Percentiles rank a stretch among this genome's conserved stretches.
Conservation (phyloP, 202 grass and related monocot species). For the Brachypodium distachyon region DNA sequence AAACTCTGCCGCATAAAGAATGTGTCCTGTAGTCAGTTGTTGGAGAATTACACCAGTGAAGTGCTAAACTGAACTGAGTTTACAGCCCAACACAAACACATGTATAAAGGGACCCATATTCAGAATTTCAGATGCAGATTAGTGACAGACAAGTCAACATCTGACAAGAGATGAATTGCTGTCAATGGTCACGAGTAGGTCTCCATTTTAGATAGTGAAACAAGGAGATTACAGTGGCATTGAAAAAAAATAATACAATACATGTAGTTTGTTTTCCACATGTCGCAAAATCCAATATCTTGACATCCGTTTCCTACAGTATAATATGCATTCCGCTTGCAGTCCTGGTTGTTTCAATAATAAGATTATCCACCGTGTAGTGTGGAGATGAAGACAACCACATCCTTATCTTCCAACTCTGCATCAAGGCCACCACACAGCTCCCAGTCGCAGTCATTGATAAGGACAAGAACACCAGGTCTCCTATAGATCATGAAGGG, state of each 20-base stretch:
- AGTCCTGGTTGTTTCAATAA: background rate
- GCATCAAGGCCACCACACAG: conserved; percentile 69
- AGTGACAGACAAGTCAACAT: background rate
- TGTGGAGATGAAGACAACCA: conserved; percentile 84
- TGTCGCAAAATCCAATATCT: background rate
- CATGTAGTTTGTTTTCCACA: background rate
- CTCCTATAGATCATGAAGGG: conserved; percentile 41
- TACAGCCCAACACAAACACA: background rate
- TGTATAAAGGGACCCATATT: background rate
- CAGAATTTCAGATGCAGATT: background rate
- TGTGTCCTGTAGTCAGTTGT: background rate
- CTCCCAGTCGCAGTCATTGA: conserved; percentile 96
- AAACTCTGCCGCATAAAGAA: background rate
- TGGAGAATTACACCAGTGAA: background rate
- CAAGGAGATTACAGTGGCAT: background rate
- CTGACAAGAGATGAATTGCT: background rate
- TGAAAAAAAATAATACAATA: background rate
- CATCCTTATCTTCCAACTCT: conserved; percentile 85
- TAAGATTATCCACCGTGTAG: conserved; percentile 67
- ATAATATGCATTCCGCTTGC: background rate
- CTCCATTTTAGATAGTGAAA: background rate
- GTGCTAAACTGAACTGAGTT: background rate
- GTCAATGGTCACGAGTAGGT: background rate
- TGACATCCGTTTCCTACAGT: background rate
- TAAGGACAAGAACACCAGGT: conserved; percentile 79